Base-by-base conservation (phyloP, 148 eudicot species). In the Camellia granthamiana region DNA sequence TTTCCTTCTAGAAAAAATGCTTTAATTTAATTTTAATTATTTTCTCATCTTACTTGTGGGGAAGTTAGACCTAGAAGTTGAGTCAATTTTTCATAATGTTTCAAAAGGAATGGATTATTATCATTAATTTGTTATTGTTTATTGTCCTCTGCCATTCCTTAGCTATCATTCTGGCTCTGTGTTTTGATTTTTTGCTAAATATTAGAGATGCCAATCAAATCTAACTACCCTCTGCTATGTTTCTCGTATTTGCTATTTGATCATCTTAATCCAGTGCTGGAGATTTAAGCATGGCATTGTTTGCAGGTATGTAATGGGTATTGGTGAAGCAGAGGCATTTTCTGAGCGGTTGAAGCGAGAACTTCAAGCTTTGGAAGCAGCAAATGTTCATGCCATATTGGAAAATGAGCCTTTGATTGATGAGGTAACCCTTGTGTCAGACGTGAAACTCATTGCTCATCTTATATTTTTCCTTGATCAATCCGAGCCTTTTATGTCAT, bases 261-360 rank as follows among this genome's bases (percentile, higher is more conserved):
- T 30, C 54, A 18, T 75, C 55, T 15, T 71, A n/a, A 18, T 47
- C 14, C 2, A 19, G 15, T 65, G 21, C 8, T 47, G 5, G 61
- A 46, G 72, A 78, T 72, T 54, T 81, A 74, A 75, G 75, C 70
- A 56, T 81, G 83, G 44, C 59, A 77, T 80, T 75, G 23, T 69
- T 64, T 81, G 84, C 93, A 96, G 99, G 54, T 96, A 93, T 85
- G 98, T 96, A 72, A 91, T 96, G 97, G 99, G 95, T 78, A 93
- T 96, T 82, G 99, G 99, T 54, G 98, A 96, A 90, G 98, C 99
- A 62, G 99, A 91, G 89, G 98, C 97, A 56, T 96, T 96, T 85
- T 96, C 98, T 79, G 98, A 96, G 89, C 89, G 99, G 87, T 69
- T 96, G 71, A 96, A 93, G 85, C 92, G 99, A 73, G 99, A 96